Evolutionary conservation across 2,329 filamentous ascomycete species (phyloP).

Genomic region (Pestalotiopsis sp.): DNA sequence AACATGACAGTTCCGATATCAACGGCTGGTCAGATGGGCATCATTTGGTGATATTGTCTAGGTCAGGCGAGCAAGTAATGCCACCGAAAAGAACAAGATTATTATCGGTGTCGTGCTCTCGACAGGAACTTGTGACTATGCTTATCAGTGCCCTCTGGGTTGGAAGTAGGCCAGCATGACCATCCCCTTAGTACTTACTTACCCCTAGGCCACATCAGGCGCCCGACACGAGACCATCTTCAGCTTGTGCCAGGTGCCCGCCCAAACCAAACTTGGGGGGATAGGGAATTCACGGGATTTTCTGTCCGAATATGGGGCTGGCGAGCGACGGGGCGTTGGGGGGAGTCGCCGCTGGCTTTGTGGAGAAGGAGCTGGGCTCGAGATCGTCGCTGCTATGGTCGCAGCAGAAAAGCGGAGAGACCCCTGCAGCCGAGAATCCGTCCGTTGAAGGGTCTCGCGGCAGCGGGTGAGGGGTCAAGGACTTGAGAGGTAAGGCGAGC

Average conservation of each 20-base stretch:
- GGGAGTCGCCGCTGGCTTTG: background rate
- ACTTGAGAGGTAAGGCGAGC: background rate
- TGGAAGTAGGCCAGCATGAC: background rate
- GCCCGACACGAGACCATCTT: background rate
- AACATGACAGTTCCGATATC: background rate
- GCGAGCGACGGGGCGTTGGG: background rate
- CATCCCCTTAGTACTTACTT: background rate
- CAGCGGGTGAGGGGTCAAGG: background rate
- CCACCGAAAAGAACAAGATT: background rate
- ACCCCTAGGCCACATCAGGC: background rate
- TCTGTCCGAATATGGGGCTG: background rate
- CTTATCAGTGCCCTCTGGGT: background rate
- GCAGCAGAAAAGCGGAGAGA: background rate
- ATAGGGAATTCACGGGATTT: background rate
- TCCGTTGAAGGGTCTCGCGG: background rate
- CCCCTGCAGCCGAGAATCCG: conserved; percentile 5
- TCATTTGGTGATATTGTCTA: background rate
- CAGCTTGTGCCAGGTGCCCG: too few relatives aligned
- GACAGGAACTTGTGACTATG: background rate
- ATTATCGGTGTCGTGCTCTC: background rate
- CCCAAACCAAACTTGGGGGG: too few relatives aligned
- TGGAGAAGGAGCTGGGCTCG: conserved; percentile 1
- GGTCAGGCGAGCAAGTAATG: background rate
- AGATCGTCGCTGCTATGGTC: background rate
- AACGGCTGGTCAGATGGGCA: background rate